Percentiles rank a stretch among this genome's conserved stretches.
Conservation (phyloP, 2,329 filamentous ascomycete species). For the Orbilia javanica region DNA sequence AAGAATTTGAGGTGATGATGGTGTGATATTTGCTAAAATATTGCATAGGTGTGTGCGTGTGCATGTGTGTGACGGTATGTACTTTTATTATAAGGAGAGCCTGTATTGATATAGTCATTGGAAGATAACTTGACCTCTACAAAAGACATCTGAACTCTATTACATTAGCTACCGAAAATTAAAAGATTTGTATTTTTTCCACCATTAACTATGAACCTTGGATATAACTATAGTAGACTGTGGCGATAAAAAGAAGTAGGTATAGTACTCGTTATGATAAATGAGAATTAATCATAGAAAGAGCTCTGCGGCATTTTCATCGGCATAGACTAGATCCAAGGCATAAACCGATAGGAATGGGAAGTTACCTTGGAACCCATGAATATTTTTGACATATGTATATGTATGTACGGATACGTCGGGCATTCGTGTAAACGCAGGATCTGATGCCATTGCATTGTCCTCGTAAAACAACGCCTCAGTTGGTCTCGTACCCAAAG, state of each 20-base stretch:
- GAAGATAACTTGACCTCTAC: slow-evolving; percentile 1
- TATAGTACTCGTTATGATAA: slow-evolving; percentile 4
- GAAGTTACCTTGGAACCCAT: not conserved
- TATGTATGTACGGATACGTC: not conserved
- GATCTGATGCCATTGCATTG: slow-evolving; percentile 10
- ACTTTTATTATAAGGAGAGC: slow-evolving; percentile 28
- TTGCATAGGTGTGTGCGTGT: not conserved
- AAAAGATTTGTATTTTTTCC: not conserved
- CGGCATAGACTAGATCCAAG: not conserved
- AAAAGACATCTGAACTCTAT: not conserved
- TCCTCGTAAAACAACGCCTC: slow-evolving; percentile 2
- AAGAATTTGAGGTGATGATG: slow-evolving; percentile 18
- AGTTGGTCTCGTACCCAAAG: too few relatives aligned
- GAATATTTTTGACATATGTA: slow-evolving; percentile 6
- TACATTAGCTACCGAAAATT: not conserved
- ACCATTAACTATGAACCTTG: not conserved
- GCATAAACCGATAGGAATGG: not conserved
- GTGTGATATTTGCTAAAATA: slow-evolving; percentile 22
- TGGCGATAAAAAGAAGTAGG: not conserved
- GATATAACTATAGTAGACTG: slow-evolving; percentile 6
- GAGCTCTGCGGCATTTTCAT: slow-evolving; percentile 48
- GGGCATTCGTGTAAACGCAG: slow-evolving; percentile 1
- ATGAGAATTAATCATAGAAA: not conserved
- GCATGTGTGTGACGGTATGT: slow-evolving; percentile 20
- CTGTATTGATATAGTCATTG: slow-evolving; percentile 9